Conservation (phyloP, 208 protist genomes). For the Wallacemonas rigidus region DNA sequence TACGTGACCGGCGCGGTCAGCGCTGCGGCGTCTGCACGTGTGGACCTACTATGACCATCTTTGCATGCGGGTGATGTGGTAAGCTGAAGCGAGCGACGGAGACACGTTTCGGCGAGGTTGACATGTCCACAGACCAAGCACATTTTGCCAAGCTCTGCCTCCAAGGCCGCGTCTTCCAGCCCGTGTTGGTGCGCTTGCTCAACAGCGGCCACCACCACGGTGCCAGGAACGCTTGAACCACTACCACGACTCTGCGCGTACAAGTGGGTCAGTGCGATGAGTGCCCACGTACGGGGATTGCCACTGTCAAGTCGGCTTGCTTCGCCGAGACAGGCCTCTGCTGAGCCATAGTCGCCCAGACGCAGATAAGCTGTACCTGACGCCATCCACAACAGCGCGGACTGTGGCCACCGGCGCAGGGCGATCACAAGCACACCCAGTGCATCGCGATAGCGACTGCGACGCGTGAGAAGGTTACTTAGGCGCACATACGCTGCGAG, state of each 20-base stretch:
- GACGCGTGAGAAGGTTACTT: constrained; percentile 74
- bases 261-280: constrained; percentile 72
- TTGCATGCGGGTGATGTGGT: neutral
- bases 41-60: neutral
- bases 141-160: constrained; percentile 76
- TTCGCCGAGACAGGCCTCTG: constrained; percentile 90
- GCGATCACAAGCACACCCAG: constrained; percentile 73
- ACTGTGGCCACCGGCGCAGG: constrained; percentile 67
- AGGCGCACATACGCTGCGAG: constrained; percentile 61
- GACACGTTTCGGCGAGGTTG: constrained; percentile 47
- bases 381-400: constrained; percentile 85
- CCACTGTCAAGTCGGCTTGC: constrained; percentile 84
- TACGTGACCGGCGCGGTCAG: constrained; percentile 44
- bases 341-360: constrained; percentile 48
- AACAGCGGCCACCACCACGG: constrained; percentile 64
- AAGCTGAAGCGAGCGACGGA: constrained; percentile 55
- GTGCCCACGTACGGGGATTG: constrained; percentile 89
- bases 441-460: constrained; percentile 74
- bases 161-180: constrained; percentile 61
- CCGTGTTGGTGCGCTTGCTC: constrained; percentile 64
- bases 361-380: constrained; percentile 88
- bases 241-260: neutral
- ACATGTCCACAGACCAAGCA: constrained; percentile 42
- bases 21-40: neutral
- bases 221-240: constrained; percentile 9